phyloP scores from a whole-genome alignment of 768 basidiomycete genomes.

The Tylopilus cervinicoccineus region DNA sequence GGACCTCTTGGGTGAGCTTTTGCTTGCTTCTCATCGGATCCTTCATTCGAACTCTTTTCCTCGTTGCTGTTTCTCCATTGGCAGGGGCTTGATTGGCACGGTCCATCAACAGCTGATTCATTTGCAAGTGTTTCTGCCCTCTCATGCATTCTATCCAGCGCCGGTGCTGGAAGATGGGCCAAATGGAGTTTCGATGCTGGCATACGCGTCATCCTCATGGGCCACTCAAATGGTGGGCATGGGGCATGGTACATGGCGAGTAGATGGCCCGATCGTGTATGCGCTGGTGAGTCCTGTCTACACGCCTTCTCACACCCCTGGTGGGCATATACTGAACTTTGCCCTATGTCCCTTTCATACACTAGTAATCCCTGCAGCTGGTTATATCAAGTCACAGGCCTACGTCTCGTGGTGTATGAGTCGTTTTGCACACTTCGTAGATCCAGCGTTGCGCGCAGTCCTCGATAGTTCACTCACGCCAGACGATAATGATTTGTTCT shows the following conservation, averaged over 20 bases:
- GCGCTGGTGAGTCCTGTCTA: slow-evolving; percentile 45
- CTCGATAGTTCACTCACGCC: slow-evolving; percentile 71
- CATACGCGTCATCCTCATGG: slow-evolving; percentile 62
- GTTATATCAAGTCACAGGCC: slow-evolving; percentile 82
- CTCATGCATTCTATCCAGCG: slow-evolving; percentile 37
- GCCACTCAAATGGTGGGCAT: slow-evolving; percentile 93
- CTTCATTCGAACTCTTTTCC: neutral
- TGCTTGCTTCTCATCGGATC: neutral
- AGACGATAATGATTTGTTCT: slow-evolving; percentile 85
- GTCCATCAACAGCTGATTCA: slow-evolving; percentile 69
- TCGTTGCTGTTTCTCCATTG: neutral
- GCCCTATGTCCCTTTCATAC: neutral
- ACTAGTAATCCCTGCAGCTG: slow-evolving; percentile 72
- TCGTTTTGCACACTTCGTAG: slow-evolving; percentile 73
- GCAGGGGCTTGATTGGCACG: slow-evolving; percentile 92
- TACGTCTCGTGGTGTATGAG: slow-evolving; percentile 75
- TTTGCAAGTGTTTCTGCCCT: slow-evolving; percentile 63
- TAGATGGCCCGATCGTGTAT: slow-evolving; percentile 70
- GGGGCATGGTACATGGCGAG: slow-evolving; percentile 80
- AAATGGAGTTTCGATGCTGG: slow-evolving; percentile 36
- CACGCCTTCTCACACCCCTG: too few species aligned
- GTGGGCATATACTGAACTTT: neutral
- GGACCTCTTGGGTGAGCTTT: slow-evolving; percentile 70
- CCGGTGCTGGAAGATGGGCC: slow-evolving; percentile 33
- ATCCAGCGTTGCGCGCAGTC: slow-evolving; percentile 68